phyloP scores from a whole-genome alignment of 352 stramenopile genomes.

The Phytophthora macrochlamydospora region DNA sequence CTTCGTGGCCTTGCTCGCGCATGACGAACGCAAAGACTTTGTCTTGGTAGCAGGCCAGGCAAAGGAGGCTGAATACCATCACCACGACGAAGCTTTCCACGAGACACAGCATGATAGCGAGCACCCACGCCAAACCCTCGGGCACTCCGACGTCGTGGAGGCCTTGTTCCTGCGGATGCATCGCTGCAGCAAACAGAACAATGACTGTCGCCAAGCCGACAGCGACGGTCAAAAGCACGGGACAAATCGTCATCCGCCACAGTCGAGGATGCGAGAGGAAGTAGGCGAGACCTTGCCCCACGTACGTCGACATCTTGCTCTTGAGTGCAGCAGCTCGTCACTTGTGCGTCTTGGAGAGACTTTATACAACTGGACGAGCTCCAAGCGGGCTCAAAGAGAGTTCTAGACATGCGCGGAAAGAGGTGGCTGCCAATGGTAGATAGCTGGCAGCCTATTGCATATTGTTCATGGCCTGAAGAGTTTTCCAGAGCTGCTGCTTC shows the following conservation, averaged over 20 bases:
- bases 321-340: not conserved
- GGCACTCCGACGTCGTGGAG: constrained; percentile 45
- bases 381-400: constrained; percentile 8
- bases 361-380: constrained; percentile 8
- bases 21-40: constrained; percentile 61
- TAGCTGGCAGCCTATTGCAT: not conserved
- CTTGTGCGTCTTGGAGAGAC: not conserved
- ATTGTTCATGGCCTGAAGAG: not conserved
- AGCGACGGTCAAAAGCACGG: constrained; percentile 51
- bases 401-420: not conserved
- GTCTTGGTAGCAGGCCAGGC: constrained; percentile 55
- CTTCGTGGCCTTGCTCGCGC: constrained; percentile 39
- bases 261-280: constrained; percentile 54
- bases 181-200: constrained; percentile 42
- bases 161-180: constrained; percentile 48
- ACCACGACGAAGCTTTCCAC: constrained; percentile 61
- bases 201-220: constrained; percentile 49
- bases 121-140: constrained; percentile 44
- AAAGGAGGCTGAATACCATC: constrained; percentile 56
- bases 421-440: constrained; percentile 16
- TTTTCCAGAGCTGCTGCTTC: not conserved
- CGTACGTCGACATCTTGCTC: constrained; percentile 34
- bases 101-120: constrained; percentile 58
- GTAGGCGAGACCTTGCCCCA: constrained; percentile 43
- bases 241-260: constrained; percentile 52